These are phyloP conservation scores for Tubosaeta sp. DNA, from an alignment of 768 basidiomycete species.

Conservation along the genomic window DNA sequence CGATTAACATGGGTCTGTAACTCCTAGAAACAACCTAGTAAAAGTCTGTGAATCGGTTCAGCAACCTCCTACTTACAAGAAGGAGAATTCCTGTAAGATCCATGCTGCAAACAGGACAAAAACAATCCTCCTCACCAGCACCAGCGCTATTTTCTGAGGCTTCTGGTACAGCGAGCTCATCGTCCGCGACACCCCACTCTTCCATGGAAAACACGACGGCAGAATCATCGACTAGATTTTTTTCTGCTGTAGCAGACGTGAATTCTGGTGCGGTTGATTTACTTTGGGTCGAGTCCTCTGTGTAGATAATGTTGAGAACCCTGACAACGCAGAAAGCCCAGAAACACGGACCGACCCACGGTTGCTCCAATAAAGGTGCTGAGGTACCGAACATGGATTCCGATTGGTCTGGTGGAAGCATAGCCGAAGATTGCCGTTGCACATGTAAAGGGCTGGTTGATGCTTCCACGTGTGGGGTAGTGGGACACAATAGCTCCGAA, in stretches of 20 bases:
- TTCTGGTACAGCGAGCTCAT: conserved; percentile 47
- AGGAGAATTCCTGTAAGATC: conserved; percentile 5
- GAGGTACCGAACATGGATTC: conserved; percentile 18
- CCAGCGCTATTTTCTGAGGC: conserved; percentile 19
- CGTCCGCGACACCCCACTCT: conserved; percentile 73
- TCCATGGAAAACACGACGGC: conserved; percentile 31
- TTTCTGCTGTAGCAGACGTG: background rate
- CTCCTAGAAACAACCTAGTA: conserved; percentile 34
- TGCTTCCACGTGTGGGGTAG: background rate
- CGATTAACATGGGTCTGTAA: conserved; percentile 52
- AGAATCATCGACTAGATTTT: background rate
- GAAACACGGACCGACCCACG: conserved; percentile 11
- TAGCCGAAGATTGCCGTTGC: background rate
- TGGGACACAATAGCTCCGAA: conserved; percentile 21
- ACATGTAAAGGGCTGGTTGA: background rate
- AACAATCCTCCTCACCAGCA: conserved; percentile 16
- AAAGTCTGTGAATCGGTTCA: conserved; percentile 1
- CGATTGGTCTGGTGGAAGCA: background rate
- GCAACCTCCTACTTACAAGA: conserved; percentile 22
- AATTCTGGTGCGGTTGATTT: background rate
- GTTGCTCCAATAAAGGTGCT: conserved; percentile 11
- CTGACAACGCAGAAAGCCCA: background rate
- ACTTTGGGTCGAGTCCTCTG: background rate
- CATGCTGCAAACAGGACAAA: conserved; percentile 27
- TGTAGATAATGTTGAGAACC: conserved; percentile 5